A percentile compares a stretch with the other conserved stretches of the same genome.
Evolutionary conservation across 352 stramenopile species (phyloP).

Genomic region (Discostella stelligera): DNA sequence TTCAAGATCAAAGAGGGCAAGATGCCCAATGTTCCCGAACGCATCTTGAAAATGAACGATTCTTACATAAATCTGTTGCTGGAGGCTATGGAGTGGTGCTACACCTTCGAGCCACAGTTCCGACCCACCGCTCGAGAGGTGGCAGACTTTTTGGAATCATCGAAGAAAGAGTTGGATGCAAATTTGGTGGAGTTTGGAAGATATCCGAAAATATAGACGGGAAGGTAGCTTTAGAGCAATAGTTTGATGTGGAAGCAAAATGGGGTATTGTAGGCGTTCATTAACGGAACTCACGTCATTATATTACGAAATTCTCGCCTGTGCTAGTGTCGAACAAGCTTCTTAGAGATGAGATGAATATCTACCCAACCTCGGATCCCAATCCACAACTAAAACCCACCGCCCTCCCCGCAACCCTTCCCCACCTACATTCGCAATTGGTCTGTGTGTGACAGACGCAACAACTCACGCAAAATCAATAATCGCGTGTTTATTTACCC

Average conservation of each 20-base stretch:
- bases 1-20: conserved; percentile 30
- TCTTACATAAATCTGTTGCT: conserved; percentile 40
- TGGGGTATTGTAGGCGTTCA: background rate
- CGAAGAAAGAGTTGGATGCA: conserved; percentile 25
- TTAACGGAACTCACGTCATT: background rate
- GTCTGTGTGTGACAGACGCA: too few species aligned
- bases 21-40: conserved; percentile 30
- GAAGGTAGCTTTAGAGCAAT: too few species aligned
- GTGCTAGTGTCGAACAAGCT: background rate
- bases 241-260: background rate
- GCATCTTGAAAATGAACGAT: conserved; percentile 38
- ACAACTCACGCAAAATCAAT: too few species aligned
- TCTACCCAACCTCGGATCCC: background rate
- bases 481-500: too few species aligned
- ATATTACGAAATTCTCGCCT: background rate
- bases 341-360: too few species aligned
- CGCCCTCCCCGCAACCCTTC: too few species aligned
- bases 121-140: conserved; percentile 40
- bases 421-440: too few species aligned
- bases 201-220: conserved; percentile 7
- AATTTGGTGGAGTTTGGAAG: conserved; percentile 17
- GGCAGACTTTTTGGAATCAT: conserved; percentile 24
- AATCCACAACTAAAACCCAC: too few species aligned
- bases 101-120: conserved; percentile 30
- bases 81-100: conserved; percentile 41